Base-by-base conservation (phyloP, 2,329 filamentous ascomycete genomes). In the Monilinia vaccinii-corymbosi region DNA sequence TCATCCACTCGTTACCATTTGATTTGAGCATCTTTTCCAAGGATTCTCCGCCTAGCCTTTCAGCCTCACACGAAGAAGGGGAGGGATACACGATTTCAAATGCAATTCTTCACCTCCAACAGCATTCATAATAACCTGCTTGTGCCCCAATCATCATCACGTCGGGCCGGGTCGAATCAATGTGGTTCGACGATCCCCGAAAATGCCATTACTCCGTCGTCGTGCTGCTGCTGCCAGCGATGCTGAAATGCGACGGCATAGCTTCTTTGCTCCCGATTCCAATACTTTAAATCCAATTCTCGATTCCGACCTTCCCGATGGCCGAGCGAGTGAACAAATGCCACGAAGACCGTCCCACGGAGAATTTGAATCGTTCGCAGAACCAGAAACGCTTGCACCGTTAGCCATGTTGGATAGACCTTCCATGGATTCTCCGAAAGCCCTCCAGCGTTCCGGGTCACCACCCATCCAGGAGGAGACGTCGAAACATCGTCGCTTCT, bases 401-500 rank as follows among this genome's bases (percentile, higher is more conserved):
- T 18, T 56, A 36, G 38, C 62, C 51, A 49, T 62, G 36, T 13
- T 53, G 45, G 51, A 51, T 28, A 63, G 66, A 56, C 46, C 58
- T 18, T 64, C 67, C 49, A 63, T 59, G 40, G 66, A 69, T 60
- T 61, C 58, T 60, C 60, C 47, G 42, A 28, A 48, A 14, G 59
- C 60, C 14, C 47, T 57, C n/a, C 60, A 65, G 14, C 66, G 69
- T 25, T 63, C 66, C 8, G 59, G 59, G 10, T 68, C 70, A 52
- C 81, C 81, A 31, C 77, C 79, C 16, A 72, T 79, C 58, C 79
- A 83, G 66, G 80, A 82, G 53, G 78, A 84, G 69, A 77, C 75
- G 36, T 75, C 75, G 38, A 84, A 80, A 68, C 79, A 83, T 67
- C 80, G 79, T 62, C 81, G 83, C 63, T 87, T 87, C 71, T 85